Evolutionary conservation across 2,329 filamentous ascomycete genomes (phyloP), one percentile per base, ranked within the genome.

Genomic region (Penicillium olsonii): DNA sequence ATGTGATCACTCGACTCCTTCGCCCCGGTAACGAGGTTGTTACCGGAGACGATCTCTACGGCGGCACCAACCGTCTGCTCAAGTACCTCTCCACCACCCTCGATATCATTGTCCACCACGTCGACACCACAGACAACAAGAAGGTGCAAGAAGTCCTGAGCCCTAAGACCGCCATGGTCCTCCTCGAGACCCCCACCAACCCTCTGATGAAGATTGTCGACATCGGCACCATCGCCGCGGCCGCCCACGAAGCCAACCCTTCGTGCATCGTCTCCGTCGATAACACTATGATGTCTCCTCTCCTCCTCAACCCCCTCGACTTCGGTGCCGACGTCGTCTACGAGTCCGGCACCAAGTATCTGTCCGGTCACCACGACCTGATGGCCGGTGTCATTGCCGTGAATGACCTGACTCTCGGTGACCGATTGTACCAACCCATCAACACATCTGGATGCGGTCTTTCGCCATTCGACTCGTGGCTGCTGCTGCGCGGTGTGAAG

Each of bases 151-250:
- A 79, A 12, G 84, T 87, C 5, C 72, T 97, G 42, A 87, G 79
- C 42, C 75, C 80, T 43, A 96, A 94, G 77, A 99, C 94, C 0
- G 84, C 91, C 60, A 95, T 99, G 90, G 90, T 99, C 1, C 79
- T 99, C 31, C 83, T 99, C 19, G 94, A 99, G 73, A 96, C 92
- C 0, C 94, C 95, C 2, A 99, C 94, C 22, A 99, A 99, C 74
- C 95, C 94, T 5, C 77, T 99, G 41, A 97, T 99, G 79, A 99
- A 99, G 76, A 92, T 99, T 61, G 91, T 95, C 63, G 94, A 99
- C 69, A 88, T 99, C 52, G 81, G 87, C 4, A 79, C 84, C 18
- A 95, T 99, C 60, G 84, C 94, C 12, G 78, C 80, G 33, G 76
- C 87, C 17, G 83, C 88, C 0, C 94, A 97, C 70, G 84, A 86